phyloP scores from a whole-genome alignment of 805 yeast genomes.

The Suhomyces faveliae region DNA sequence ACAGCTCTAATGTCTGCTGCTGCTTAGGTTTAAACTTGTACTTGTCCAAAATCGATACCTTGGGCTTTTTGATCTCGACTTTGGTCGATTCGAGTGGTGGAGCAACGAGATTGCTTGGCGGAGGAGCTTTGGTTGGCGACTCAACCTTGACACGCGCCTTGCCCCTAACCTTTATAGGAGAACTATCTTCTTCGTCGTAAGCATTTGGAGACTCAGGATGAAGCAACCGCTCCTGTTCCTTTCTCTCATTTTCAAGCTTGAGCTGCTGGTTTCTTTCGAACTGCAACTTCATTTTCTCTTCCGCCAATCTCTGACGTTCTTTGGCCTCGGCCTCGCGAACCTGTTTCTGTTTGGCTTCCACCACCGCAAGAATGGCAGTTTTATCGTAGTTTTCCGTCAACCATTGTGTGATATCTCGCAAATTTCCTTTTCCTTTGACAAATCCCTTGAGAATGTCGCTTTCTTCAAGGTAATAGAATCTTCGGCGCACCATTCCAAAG shows the following conservation, averaged over 20 bases:
- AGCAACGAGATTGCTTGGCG: slow-evolving; percentile 6
- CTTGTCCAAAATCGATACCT: slow-evolving; percentile 42
- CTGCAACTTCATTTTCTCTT: slow-evolving; percentile 15
- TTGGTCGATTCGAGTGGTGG: slow-evolving; percentile 34
- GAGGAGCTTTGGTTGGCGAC: not conserved
- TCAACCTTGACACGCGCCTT: slow-evolving; percentile 28
- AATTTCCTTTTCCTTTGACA: slow-evolving; percentile 42
- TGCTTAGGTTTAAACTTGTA: slow-evolving; percentile 33
- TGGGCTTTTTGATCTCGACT: slow-evolving; percentile 39
- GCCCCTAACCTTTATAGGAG: slow-evolving; percentile 36
- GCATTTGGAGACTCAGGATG: slow-evolving; percentile 3
- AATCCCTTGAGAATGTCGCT: slow-evolving; percentile 42
- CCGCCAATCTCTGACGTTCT: slow-evolving; percentile 9
- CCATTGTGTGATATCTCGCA: slow-evolving; percentile 40
- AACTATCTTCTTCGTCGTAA: slow-evolving; percentile 33
- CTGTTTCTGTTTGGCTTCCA: slow-evolving; percentile 15
- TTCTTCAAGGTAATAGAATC: slow-evolving; percentile 40
- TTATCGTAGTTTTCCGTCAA: slow-evolving; percentile 34
- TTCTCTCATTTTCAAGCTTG: slow-evolving; percentile 3
- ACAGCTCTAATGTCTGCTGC: slow-evolving; percentile 32
- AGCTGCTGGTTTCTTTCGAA: slow-evolving; percentile 10
- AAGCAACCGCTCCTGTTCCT: slow-evolving; percentile 4
- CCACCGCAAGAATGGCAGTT: slow-evolving; percentile 20
- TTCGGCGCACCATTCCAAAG: slow-evolving; percentile 35
- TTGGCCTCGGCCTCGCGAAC: slow-evolving; percentile 13